Evolutionary conservation across 2,329 filamentous ascomycete genomes (phyloP), one percentile per base, ranked within the genome.

Genomic region (Colletotrichum kahawae): DNA sequence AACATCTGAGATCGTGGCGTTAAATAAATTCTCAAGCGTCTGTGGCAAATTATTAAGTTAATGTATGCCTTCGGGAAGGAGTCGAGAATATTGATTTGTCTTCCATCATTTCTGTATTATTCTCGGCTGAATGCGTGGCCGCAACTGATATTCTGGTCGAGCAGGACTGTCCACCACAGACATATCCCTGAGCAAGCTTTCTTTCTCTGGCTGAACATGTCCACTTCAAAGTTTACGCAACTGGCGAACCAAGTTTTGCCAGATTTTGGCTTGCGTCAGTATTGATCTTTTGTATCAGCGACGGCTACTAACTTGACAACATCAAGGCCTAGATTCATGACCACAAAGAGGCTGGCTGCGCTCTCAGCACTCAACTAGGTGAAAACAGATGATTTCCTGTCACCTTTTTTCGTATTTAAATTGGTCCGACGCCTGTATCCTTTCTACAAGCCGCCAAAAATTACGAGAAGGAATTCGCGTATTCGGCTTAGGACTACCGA

Each of bases 291-390:
- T 13, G 12, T 7, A 13, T 1, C 21, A 4, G 9, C 9, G 3
- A 48, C 38, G 38, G 38, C 38, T 48, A 48, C 38, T 1, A 0
- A n/a, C 38, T 2, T 48, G 18, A 48, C 38, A n/a, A 12, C 38
- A 0, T n/a, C 9, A n/a, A n/a, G 38, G 1, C 38, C 38, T n/a
- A 3, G 38, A 43, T 43, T 10, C 4, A 2, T 13, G n/a, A 21
- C 10, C 43, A 4, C 5, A 4, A 21, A 7, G 9, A 10, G 18
- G 4, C 10, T 21, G 9, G 10, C 18, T 48, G 4, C 9, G 18
- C 43, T 21, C 18, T n/a, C 0, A 0, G 38, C 18, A 4, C 18
- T 1, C 38, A 0, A 2, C 38, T 12, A 1, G n/a, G 1, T n/a
- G 38, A 14, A 16, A 16, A 16, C 7, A 2, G 34, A 36, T 14